A percentile compares a stretch with the other conserved stretches of the same genome.
Conservation (phyloP, 345 rosid species). For the Euphorbia pulcherrima region DNA sequence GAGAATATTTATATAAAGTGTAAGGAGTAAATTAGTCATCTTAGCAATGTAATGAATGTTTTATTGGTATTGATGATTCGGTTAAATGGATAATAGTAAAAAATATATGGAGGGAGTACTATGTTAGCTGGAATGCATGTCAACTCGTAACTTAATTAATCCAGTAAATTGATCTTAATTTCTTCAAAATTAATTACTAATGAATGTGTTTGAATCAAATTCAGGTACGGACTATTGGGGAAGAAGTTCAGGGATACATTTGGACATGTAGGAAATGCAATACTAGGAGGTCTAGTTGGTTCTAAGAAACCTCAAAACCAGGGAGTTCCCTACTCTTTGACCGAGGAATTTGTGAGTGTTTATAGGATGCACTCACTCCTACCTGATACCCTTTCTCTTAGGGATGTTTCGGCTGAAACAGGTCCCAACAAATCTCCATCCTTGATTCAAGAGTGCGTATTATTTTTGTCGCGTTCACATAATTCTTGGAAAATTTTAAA, state of each 20-base stretch:
- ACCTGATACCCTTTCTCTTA: slow-evolving; percentile 40
- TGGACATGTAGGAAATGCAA: slow-evolving; percentile 44
- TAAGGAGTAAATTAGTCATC: no score
- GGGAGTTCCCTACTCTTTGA: slow-evolving; percentile 58
- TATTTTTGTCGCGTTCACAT: no score
- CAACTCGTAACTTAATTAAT: slow-evolving; percentile 35
- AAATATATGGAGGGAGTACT: no score
- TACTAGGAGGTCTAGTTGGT: slow-evolving; percentile 50
- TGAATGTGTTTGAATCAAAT: no score
- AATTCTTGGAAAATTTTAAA: no score
- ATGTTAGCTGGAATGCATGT: slow-evolving; percentile 52
- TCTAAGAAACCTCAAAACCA: slow-evolving; percentile 41
- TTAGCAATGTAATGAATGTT: no score
- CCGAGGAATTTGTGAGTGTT: slow-evolving; percentile 60
- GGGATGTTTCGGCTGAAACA: slow-evolving; percentile 28
- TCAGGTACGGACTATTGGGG: slow-evolving; percentile 55
- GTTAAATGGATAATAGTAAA: no score
- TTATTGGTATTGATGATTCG: no score
- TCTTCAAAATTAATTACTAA: no score
- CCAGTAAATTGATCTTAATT: no score
- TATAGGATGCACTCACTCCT: slow-evolving; percentile 56
- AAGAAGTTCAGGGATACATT: slow-evolving; percentile 55
- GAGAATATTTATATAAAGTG: no score
- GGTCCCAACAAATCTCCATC: slow-evolving; percentile 45
- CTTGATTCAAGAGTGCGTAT: neutral